Evolutionary conservation across 1,284 basidiomycete genomes (phyloP), one percentile per base, ranked within the genome.

Genomic region (Moesziomyces sp.): DNA sequence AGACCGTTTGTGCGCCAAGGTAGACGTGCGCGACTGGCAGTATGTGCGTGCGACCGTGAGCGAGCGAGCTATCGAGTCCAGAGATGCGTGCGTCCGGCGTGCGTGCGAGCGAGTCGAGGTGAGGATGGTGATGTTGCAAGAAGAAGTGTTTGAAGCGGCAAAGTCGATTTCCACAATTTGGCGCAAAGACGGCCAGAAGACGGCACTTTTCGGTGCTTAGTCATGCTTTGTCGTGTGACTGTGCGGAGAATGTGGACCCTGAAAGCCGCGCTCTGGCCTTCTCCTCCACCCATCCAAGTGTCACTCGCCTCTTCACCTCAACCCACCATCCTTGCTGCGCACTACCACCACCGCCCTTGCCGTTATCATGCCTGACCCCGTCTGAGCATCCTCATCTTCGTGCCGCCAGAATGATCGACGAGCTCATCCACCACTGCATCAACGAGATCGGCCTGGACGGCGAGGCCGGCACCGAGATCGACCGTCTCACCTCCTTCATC

Each of bases 361-460:
- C n/a, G n/a, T n/a, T 30, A 8, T 11, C 30, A 34, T 34, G 30
- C 3, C 30, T 34, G 30, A 13, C 13, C 10, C 30, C 30, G 13
- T 13, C 13, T 34, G 30, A 34, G 3, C 13, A 34, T 13, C 30
- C 30, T 3, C 30, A 34, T 45, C 47, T 43, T 38, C 30, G 46
- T 26, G 24, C 46, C 28, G 38, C 46, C 47, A 56, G 5, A 21
- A 80, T 78, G 80, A 91, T 92, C 89, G 92, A 92, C 83, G 89
- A 91, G 73, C 88, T 93, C 56, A 84, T 93, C 43, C 88, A 89
- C 68, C 89, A 91, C 79, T 90, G 90, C 81, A 86, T 92, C 42
- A 89, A 90, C 56, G 90, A 93, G 83, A 86, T 93, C 23, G 88
- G 91, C 9, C 92, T 92, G 81, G 91, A 93, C 69, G 91, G 92